These are phyloP conservation scores for Apiotrichum porosum DNA, from an alignment of 1,284 basidiomycete species.

Conservation along the genomic window DNA sequence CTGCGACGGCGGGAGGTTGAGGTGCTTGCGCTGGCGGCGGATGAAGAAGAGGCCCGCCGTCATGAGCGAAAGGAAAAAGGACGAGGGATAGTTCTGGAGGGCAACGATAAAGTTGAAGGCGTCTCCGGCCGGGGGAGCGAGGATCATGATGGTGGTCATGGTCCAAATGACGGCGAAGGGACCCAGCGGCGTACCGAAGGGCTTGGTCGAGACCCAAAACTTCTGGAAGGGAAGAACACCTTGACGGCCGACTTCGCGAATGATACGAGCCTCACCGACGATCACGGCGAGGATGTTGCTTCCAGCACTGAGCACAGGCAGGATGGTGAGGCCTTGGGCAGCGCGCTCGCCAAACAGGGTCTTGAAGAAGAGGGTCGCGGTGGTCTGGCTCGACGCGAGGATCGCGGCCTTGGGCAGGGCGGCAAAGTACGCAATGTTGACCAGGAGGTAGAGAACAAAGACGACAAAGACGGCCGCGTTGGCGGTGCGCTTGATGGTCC, in stretches of 20 bases:
- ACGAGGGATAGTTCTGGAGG: constrained; percentile 49
- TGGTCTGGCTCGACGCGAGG: constrained; percentile 31
- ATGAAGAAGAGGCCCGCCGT: constrained; percentile 51
- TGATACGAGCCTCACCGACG: constrained; percentile 51
- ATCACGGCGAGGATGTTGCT: constrained; percentile 34
- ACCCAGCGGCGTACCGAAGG: constrained; percentile 47
- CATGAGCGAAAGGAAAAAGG: constrained; percentile 50
- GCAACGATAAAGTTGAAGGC: constrained; percentile 54
- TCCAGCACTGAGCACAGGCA: constrained; percentile 44
- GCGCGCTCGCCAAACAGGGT: constrained; percentile 46
- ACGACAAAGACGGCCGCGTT: constrained; percentile 27
- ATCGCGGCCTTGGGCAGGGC: constrained; percentile 44
- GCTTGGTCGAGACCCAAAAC: constrained; percentile 33
- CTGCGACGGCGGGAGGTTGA: constrained; percentile 45
- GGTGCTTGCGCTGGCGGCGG: constrained; percentile 45
- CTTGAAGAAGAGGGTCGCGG: constrained; percentile 44
- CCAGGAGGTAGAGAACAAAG: constrained; percentile 33
- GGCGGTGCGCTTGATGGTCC: constrained; percentile 31
- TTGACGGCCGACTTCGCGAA: constrained; percentile 42
- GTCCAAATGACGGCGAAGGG: constrained; percentile 53
- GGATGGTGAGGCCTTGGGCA: constrained; percentile 27
- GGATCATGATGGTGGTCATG: constrained; percentile 55
- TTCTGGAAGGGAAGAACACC: constrained; percentile 41
- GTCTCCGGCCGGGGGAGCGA: constrained; percentile 55
- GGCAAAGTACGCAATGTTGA: constrained; percentile 47